Evolutionary conservation across 2,329 filamentous ascomycete genomes (phyloP), one percentile per base, ranked within the genome.

Genomic region (Aspergillus puulaauensis): DNA sequence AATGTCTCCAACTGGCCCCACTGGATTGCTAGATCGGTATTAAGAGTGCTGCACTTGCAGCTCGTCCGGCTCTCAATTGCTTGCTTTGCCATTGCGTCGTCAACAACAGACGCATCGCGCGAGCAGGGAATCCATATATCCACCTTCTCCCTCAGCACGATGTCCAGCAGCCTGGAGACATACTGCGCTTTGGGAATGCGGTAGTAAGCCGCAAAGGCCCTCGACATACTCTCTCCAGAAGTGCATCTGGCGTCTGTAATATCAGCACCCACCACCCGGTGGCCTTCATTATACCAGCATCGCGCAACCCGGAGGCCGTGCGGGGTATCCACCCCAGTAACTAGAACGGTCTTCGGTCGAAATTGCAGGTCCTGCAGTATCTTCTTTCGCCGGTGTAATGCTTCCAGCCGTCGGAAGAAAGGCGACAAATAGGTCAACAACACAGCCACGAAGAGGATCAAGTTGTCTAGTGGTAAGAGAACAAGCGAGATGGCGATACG

Each of bases 41-140:
- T 80, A 64, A 89, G 86, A 57, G 91, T 87, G 2, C 92, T 79
- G 3, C 83, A 86, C 60, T 78, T 83, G 66, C 88, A 89, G 1
- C 62, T 62, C 0, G 85, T 87, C 35, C 80, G 75, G 14, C 75
- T 73, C 63, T 89, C 84, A 17, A 90, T 74, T 3, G 80, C 74
- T 56, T 88, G 82, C 61, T 85, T 86, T 1, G 86, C 87, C 37
- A 82, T 72, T 0, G 85, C 88, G 68, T 92, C 89, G 65, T 89
- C 85, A 12, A 88, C 72, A 0, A 86, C 86, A 0, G 83, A 84
- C 1, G 82, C 80, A 8, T 89, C 85, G n/a, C 85, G 86, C 0
- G 88, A 90, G 65, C 88, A 90, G 19, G 85, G 86, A 3, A 92
- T 83, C 89, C 89, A 93, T 3, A 92, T 73, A 56, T 90, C 83